phyloP scores from a whole-genome alignment of 2,329 filamentous ascomycete genomes.

The Didymella pomorum region DNA sequence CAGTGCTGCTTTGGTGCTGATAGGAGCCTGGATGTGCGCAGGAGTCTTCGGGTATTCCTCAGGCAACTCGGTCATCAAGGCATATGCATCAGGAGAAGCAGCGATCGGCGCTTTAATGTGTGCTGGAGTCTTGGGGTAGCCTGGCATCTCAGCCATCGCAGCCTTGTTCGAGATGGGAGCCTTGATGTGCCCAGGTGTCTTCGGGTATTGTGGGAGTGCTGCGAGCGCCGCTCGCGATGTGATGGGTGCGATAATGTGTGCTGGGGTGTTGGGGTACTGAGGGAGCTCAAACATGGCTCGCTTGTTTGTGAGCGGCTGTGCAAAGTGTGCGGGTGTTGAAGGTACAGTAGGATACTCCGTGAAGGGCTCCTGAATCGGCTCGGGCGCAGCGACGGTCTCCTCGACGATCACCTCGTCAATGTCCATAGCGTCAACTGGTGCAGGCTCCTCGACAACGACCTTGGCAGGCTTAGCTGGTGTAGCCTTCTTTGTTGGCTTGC shows the following conservation, averaged over 20 bases:
- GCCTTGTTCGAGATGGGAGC: constrained; percentile 28
- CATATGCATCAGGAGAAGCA: too few relatives aligned
- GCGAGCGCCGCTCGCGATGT: constrained; percentile 27
- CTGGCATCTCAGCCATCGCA: constrained; percentile 33
- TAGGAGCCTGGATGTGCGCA: constrained; percentile 26
- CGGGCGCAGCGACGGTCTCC: constrained; percentile 6
- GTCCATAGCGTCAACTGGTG: background rate
- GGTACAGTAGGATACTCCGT: constrained; percentile 32
- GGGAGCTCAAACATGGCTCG: constrained; percentile 28
- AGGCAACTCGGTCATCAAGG: too few relatives aligned
- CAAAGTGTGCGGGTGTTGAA: constrained; percentile 30
- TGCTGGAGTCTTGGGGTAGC: constrained; percentile 32
- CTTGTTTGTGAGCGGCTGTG: constrained; percentile 21
- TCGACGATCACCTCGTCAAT: constrained; percentile 4
- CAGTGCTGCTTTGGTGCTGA: constrained; percentile 18
- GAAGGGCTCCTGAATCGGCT: constrained; percentile 33
- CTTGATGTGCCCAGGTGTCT: constrained; percentile 36
- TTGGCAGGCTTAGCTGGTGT: constrained; percentile 24
- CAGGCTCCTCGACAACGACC: constrained; percentile 4
- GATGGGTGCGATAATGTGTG: constrained; percentile 32
- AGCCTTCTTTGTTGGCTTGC: constrained; percentile 36
- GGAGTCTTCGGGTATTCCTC: constrained; percentile 30
- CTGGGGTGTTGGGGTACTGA: constrained; percentile 35
- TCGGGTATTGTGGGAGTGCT: constrained; percentile 33
- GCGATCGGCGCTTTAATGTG: constrained; percentile 24